Conservation (phyloP, 192 early-diverging fungal genomes). For the Coemansia sp. region DNA sequence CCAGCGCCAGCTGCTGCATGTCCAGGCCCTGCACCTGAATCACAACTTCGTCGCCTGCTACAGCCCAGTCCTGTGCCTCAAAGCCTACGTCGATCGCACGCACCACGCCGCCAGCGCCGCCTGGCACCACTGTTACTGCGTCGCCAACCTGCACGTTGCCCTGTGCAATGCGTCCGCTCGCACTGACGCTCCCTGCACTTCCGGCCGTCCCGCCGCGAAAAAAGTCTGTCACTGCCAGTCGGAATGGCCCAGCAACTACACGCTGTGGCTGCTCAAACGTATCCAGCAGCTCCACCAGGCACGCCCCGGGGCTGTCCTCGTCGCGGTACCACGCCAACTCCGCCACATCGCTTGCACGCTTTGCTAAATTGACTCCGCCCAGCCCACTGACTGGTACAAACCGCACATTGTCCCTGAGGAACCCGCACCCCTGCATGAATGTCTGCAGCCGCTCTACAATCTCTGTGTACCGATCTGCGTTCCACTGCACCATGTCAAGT, state of each 20-base stretch:
- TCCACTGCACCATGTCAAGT: constrained; percentile 87
- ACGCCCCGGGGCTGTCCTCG: constrained; percentile 55
- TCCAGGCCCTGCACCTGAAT: constrained; percentile 64
- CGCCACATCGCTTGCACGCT: constrained; percentile 20
- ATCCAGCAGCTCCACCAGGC: constrained; percentile 76
- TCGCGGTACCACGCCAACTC: constrained; percentile 71
- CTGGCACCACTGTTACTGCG: constrained; percentile 75
- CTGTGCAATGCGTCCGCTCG: constrained; percentile 82
- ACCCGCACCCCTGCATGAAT: constrained; percentile 82
- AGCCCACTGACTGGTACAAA: constrained; percentile 94
- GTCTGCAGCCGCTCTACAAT: constrained; percentile 65
- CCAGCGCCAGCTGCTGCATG: constrained; percentile 58
- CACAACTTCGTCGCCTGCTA: constrained; percentile 87
- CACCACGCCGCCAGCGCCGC: constrained; percentile 70
- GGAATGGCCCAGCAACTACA: constrained; percentile 75
- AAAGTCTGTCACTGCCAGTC: constrained; percentile 83
- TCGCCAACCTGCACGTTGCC: constrained; percentile 91
- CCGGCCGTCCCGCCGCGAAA: constrained; percentile 78
- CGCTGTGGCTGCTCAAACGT: constrained; percentile 72
- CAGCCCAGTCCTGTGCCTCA: constrained; percentile 79
- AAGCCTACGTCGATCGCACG: constrained; percentile 77
- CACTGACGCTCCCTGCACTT: constrained; percentile 71
- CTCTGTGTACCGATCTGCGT: constrained; percentile 72
- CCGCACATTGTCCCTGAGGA: constrained; percentile 65
- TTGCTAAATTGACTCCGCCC: constrained; percentile 81